Base-by-base conservation (phyloP, 2,329 filamentous ascomycete species). In the Fusarium pseudonygamai region DNA sequence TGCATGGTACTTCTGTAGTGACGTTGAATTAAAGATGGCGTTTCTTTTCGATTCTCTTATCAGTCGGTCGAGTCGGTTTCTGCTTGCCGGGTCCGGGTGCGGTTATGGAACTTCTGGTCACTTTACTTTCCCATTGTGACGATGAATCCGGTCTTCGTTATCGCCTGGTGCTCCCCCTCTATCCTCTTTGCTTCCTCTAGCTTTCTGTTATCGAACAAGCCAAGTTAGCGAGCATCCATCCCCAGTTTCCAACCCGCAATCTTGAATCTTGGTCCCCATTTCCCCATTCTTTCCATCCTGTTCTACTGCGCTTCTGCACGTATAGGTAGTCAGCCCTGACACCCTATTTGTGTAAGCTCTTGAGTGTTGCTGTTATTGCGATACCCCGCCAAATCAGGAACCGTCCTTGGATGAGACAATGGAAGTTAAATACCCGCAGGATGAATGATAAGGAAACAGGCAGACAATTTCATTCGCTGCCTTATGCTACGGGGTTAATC, bases 31-130 rank as follows among this genome's bases (percentile, higher is more conserved):
- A 67, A 61, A 61, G 49, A 75, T 67, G 72, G 72, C 71, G 64
- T 74, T 65, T 68, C 64, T 61, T 68, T 67, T 36, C 52, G 30
- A 43, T 50, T 69, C 61, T 72, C 69, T 77, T 77, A 76, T 77
- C 75, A 77, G 75, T 76, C 74, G 67, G 75, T 77, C 67, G 64
- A 65, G 60, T 61, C 60, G 71, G 52, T 65, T 32, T 59, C 24
- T 47, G 42, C 46, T 61, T 57, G 69, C 69, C 68, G 66, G 58
- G 58, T 42, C 64, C 58, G 55, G 49, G 43, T 50, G 56, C 45
- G 60, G 60, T 59, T 70, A 66, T 71, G 66, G 34, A 55, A 55
- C 50, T 55, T 40, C 50, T 55, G 50, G 62, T 45, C 67, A 62
- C 49, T 68, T 66, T 67, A 73, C 69, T 73, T 73, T 75, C 72